Evolutionary conservation across 1,139 yeast genomes (phyloP), one percentile per base, ranked within the genome.

Genomic region (Yamadazyma friedrichii): DNA sequence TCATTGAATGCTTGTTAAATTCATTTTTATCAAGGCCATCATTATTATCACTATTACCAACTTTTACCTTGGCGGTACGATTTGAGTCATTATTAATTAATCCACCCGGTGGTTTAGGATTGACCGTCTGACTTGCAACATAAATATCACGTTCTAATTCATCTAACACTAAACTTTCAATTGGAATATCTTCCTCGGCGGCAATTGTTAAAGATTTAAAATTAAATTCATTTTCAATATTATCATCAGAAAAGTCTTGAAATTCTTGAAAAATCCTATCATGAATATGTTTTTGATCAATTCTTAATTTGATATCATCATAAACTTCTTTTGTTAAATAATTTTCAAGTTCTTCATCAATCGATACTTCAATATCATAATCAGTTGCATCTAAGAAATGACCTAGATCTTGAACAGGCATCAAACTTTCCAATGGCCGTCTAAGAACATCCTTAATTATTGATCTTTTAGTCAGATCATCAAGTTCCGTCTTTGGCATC

Each of bases 401-500:
- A 11, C 28, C 33, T n/a, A 41, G n/a, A 15, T 38, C 41, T 13
- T 41, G 41, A 5, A 32, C 25, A 2, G 44, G 44, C 34, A 41
- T 31, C 15, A 41, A 35, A 9, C 34, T 38, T 15, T 41, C 41
- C 17, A 41, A 26, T 6, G 44, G 44, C 10, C 44, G 20, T 22
- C 25, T 34, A 4, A 41, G 26, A 3, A 38, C 36, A 32, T 41
- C 44, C 9, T 16, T 30, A 2, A 38, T 16, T 6, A 41, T 16
- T 3, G 20, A 5, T 16, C 26, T 31, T 22, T 38, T 32, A 4
- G 26, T 12, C 24, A 20, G 24, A 20, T 20, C 24, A 6, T 8
- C 37, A 16, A 36, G 34, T 33, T 36, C 25, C 38, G 36, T 27
- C 8, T 16, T 26, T 22, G 15, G 15, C 31, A 17, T 22, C n/a